Base-by-base conservation (phyloP, 2,329 filamentous ascomycete genomes). In the Fusarium albosuccineum region DNA sequence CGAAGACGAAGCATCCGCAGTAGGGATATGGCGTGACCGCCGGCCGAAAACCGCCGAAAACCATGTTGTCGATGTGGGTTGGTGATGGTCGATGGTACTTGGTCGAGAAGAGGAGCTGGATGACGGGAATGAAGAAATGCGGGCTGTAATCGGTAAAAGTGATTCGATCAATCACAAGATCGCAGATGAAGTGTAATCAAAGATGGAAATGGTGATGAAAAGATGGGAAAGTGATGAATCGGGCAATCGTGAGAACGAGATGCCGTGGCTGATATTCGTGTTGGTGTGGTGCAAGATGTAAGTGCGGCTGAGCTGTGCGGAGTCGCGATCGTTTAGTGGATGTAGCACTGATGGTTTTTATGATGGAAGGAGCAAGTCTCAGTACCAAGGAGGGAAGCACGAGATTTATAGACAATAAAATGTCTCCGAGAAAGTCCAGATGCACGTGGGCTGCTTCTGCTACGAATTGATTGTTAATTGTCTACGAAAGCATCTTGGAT, bases 1-100 rank as follows among this genome's bases (percentile, higher is more conserved):
- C 39, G 26, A 76, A 27, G 60, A 77, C 73, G 61, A 76, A 80
- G 67, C 80, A 76, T 16, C 81, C 82, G 49, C 79, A 81, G 16
- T 52, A 11, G 8, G 30, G 11, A 9, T 11, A 33, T 33, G 37
- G 57, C 22, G 60, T 5, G 13, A 14, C 26, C 4, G n/a, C n/a
- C 11, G 1, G n/a, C 6, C 22, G 17, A 33, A 27, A 26, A 9
- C 34, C 34, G 17, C 57, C 58, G 9, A 56, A 57, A 3, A 57
- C 45, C 56, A 57, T 63, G 13, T 34, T 41, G 37, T 2, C 41
- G 45, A 6, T 54, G 26, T 34, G 48, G 17, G 33, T 13, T 22
- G 27, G 30, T 50, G 46, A 3, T 51, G 14, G 37, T 13, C 10
- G 49, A 34, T 40, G 29, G 40, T 33, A 33, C 16, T 33, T 33